A percentile compares a stretch with the other conserved stretches of the same genome.
Evolutionary conservation across 73 alveolate species (phyloP).

Genomic region (Blepharisma japonicum): DNA sequence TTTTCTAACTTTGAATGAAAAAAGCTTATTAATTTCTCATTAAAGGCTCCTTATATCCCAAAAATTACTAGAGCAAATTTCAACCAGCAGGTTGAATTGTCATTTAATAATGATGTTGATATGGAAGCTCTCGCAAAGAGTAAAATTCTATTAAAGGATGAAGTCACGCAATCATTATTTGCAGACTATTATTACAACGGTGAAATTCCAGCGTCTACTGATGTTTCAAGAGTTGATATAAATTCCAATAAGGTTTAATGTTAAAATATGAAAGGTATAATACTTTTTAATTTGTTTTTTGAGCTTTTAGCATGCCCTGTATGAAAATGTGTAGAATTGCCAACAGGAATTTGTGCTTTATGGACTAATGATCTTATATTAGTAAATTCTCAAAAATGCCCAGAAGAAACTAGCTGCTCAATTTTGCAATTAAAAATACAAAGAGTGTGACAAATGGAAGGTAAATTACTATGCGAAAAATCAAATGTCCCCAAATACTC

Average conservation of each 20-base stretch:
- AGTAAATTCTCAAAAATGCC: background rate
- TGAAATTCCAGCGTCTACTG: too few relatives aligned
- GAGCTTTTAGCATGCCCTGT: background rate
- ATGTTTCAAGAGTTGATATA: too few relatives aligned
- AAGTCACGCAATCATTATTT: too few relatives aligned
- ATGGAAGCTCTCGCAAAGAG: too few relatives aligned
- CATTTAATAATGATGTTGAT: too few relatives aligned
- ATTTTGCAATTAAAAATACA: background rate
- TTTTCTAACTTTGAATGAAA: constrained; percentile 65
- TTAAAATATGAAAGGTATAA: too few relatives aligned
- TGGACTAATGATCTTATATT: background rate
- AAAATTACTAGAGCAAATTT: too few relatives aligned
- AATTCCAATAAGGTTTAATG: too few relatives aligned
- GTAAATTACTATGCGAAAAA: background rate
- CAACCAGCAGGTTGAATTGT: too few relatives aligned
- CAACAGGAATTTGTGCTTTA: background rate
- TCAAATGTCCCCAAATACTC: background rate
- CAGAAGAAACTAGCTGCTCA: background rate
- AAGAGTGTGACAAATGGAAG: constrained; percentile 4
- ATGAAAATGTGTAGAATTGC: constrained; percentile 3
- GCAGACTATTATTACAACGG: too few relatives aligned
- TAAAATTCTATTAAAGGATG: too few relatives aligned
- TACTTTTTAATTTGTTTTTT: background rate
- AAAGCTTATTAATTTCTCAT: background rate
- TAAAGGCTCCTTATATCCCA: too few relatives aligned